Evolutionary conservation across 148 eudicot species (phyloP).

Genomic region (Rhododendron molle): DNA sequence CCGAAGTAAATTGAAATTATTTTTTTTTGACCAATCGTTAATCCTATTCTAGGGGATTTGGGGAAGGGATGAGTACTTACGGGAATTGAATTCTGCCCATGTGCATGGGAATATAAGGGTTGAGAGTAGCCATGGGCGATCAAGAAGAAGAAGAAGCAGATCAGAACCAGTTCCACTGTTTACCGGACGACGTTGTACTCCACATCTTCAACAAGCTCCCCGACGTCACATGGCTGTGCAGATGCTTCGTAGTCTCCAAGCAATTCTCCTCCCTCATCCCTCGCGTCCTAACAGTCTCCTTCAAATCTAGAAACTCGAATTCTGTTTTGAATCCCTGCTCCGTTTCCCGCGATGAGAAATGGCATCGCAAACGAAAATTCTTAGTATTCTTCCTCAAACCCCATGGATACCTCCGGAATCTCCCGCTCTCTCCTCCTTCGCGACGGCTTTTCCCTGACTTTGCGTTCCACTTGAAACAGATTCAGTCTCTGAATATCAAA

Average conservation of each 20-base stretch:
- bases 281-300: neutral
- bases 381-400: neutral
- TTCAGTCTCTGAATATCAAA: neutral
- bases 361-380: neutral
- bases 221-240: neutral
- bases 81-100: too few species aligned
- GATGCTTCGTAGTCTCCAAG: neutral
- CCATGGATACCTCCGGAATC: neutral
- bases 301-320: neutral
- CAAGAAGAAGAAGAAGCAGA: neutral
- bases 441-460: neutral
- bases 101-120: too few species aligned
- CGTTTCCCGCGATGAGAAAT: neutral
- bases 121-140: too few species aligned
- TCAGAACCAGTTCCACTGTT: neutral
- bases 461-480: neutral
- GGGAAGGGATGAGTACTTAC: too few species aligned
- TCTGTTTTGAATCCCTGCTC: neutral
- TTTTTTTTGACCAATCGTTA: too few species aligned
- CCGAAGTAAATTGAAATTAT: too few species aligned
- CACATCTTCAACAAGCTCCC: neutral
- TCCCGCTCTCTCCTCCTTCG: neutral
- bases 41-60: too few species aligned
- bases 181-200: neutral
- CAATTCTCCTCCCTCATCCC: neutral